Evolutionary conservation across 148 eudicot genomes (phyloP).

Genomic region (Nepenthes gracilis): DNA sequence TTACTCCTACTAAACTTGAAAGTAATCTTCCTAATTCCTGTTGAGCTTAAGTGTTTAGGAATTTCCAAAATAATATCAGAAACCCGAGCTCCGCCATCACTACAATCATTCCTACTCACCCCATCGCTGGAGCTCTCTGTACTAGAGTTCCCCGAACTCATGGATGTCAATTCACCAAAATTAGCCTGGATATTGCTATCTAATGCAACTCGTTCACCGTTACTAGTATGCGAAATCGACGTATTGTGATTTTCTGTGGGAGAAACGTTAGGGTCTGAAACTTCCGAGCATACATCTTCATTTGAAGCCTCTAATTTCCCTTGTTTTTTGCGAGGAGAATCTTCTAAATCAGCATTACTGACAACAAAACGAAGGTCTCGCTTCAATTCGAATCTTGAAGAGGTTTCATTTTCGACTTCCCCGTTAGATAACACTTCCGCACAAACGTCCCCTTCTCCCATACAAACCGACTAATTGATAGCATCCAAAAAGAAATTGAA

Average conservation of each 20-base stretch:
- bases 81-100: constrained; percentile 25
- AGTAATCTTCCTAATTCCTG: constrained; percentile 81
- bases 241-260: constrained; percentile 32
- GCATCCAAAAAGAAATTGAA: background rate
- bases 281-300: constrained; percentile 59
- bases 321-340: constrained; percentile 15
- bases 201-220: constrained; percentile 18
- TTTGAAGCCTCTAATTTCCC: constrained; percentile 28
- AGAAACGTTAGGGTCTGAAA: constrained; percentile 46
- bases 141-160: constrained; percentile 31
- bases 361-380: constrained; percentile 30
- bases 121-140: constrained; percentile 35
- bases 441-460: constrained; percentile 54
- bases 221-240: constrained; percentile 37
- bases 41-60: constrained; percentile 55
- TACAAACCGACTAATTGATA: constrained; percentile 17
- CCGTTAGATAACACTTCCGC: constrained; percentile 18
- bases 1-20: constrained; percentile 76
- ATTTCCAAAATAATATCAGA: constrained; percentile 60
- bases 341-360: constrained; percentile 16
- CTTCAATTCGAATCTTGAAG: constrained; percentile 25
- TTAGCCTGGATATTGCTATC: constrained; percentile 25
- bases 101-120: constrained; percentile 18
- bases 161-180: constrained; percentile 53
- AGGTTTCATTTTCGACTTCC: constrained; percentile 17